Conservation (phyloP, 768 basidiomycete genomes). For the Tricholoma flavovirens region DNA sequence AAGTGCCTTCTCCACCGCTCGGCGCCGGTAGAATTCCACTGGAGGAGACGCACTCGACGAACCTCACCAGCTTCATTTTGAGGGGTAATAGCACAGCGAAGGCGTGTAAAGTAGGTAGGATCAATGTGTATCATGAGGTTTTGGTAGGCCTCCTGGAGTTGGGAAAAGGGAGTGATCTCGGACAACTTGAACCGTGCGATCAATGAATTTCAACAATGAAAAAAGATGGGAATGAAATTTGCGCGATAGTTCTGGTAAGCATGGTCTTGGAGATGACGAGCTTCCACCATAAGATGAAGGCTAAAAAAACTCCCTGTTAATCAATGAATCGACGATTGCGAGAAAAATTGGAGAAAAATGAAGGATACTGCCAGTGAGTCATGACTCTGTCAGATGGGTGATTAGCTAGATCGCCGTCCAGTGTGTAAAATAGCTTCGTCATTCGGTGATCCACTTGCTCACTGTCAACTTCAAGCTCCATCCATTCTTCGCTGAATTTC, state of each 20-base stretch:
- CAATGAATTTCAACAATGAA: not conserved
- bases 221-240: not conserved
- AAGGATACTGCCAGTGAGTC: conserved; percentile 8
- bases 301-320: conserved; percentile 1
- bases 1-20: not conserved
- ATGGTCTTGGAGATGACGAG: not conserved
- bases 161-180: not conserved
- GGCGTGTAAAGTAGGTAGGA: conserved; percentile 7
- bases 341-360: not conserved
- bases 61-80: conserved; percentile 2
- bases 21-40: conserved; percentile 3
- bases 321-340: not conserved
- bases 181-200: conserved; percentile 1
- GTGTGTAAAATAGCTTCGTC: conserved; percentile 4
- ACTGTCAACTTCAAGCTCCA: conserved; percentile 6
- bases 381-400: conserved; percentile 10
- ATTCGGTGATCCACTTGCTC: conserved; percentile 9
- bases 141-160: conserved; percentile 2
- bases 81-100: conserved; percentile 5
- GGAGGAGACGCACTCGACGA: conserved; percentile 6
- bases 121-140: conserved; percentile 8
- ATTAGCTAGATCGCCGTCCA: conserved; percentile 11
- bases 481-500: conserved; percentile 7
- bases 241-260: conserved; percentile 6
- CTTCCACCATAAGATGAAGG: conserved; percentile 2